Conservation (phyloP, 441 rosid genomes). For the Eutrema salsugineum region DNA sequence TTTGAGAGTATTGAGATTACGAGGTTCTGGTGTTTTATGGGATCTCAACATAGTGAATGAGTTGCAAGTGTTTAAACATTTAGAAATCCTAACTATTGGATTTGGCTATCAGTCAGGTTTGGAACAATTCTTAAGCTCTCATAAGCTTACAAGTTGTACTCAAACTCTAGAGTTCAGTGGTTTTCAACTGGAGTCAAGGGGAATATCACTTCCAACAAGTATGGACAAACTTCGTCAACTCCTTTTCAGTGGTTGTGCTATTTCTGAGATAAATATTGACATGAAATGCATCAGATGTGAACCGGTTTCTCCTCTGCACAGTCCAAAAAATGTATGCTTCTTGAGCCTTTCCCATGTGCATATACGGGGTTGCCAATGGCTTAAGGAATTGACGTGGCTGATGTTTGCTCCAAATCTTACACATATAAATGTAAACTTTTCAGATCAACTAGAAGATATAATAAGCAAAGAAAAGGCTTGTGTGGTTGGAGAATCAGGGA, state of each 20-base stretch:
- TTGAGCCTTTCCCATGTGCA: neutral
- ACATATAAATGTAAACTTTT: fast-evolving
- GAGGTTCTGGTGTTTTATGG: fast-evolving
- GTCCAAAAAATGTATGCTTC: neutral
- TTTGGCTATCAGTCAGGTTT: neutral
- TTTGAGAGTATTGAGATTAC: neutral
- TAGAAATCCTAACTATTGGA: conserved; percentile 16
- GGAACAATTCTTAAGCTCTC: neutral
- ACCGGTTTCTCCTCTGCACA: no score
- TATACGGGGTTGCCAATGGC: neutral
- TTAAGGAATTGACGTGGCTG: conserved; percentile 21
- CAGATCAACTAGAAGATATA: neutral
- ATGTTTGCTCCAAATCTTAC: conserved; percentile 14
- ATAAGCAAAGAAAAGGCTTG: neutral
- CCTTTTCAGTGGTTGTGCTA: neutral
- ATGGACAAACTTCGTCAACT: neutral
- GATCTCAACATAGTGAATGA: neutral
- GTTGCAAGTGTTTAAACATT: neutral
- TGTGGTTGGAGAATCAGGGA: neutral
- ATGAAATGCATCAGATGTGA: no score
- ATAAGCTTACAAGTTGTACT: conserved; percentile 4
- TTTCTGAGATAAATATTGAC: neutral
- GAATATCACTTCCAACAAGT: neutral
- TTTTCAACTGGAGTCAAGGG: neutral
- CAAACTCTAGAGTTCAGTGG: neutral